Percentiles rank a stretch among this genome's conserved stretches.
Evolutionary conservation across 306 rosid species (phyloP).

Genomic region (Arachis stenosperma): DNA sequence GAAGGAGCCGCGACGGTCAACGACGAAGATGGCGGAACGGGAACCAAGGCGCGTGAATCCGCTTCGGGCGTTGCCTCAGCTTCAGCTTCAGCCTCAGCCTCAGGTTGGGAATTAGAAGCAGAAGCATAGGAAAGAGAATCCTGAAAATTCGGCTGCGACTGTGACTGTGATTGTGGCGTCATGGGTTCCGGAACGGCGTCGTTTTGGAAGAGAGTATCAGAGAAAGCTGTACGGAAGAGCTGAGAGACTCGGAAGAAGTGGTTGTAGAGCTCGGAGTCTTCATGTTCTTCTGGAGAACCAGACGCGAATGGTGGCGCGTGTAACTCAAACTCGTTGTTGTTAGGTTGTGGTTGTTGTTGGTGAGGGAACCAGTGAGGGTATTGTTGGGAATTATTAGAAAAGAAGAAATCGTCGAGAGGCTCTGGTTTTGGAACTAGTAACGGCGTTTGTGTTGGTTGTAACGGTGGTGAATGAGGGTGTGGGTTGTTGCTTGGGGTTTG

Average conservation of each 20-base stretch:
- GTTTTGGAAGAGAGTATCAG: not conserved
- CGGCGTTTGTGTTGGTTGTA: slow-evolving; percentile 30
- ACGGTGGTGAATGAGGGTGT: slow-evolving; percentile 34
- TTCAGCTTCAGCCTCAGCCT: not conserved
- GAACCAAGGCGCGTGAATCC: slow-evolving; percentile 62
- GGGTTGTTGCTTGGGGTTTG: slow-evolving; percentile 48
- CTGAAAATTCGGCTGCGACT: too few species aligned
- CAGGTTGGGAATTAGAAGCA: not conserved
- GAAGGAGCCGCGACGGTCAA: not conserved
- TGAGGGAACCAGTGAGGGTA: slow-evolving; percentile 18
- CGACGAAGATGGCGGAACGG: slow-evolving; percentile 44
- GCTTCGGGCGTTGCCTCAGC: slow-evolving; percentile 27
- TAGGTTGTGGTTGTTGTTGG: slow-evolving; percentile 22
- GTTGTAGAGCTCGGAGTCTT: slow-evolving; percentile 49
- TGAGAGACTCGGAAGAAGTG: slow-evolving; percentile 75
- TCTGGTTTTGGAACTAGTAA: slow-evolving; percentile 67
- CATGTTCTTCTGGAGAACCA: slow-evolving; percentile 31
- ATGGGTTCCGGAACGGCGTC: not conserved
- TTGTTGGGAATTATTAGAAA: not conserved
- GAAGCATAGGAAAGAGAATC: not conserved
- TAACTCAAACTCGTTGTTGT: slow-evolving; percentile 29
- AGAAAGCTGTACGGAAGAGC: slow-evolving; percentile 70
- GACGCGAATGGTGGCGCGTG: slow-evolving; percentile 16
- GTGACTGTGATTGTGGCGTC: too few species aligned
- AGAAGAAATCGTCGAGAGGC: slow-evolving; percentile 58